These are phyloP conservation scores for Sporothrix globosa DNA, from an alignment of 2,329 filamentous ascomycete species.

Conservation along the genomic window DNA sequence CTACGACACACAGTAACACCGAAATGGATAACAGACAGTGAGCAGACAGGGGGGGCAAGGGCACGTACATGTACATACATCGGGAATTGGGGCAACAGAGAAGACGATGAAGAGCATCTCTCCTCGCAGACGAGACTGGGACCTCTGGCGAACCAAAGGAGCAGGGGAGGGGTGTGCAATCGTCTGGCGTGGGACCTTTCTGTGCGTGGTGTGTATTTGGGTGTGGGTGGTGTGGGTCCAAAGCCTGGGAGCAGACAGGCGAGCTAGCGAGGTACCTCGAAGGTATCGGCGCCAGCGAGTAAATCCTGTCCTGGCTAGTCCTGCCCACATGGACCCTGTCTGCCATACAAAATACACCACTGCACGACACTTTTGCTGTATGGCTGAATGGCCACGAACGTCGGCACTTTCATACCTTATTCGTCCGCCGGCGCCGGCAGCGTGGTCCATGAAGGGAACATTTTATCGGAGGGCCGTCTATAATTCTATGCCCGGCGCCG, in stretches of 20 bases:
- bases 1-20: slow-evolving; percentile 30
- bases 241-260: slow-evolving; percentile 12
- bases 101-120: neutral
- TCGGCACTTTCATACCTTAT: neutral
- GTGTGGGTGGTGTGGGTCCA: slow-evolving; percentile 30
- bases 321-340: neutral
- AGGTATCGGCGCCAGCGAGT: slow-evolving; percentile 28
- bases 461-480: neutral
- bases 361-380: neutral
- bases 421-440: neutral
- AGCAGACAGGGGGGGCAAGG: slow-evolving; percentile 3
- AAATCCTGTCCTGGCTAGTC: slow-evolving; percentile 17
- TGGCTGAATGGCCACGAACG: neutral
- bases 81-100: neutral
- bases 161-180: slow-evolving; percentile 28
- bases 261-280: slow-evolving; percentile 26
- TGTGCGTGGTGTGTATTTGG: slow-evolving; percentile 16
- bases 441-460: neutral
- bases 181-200: slow-evolving; percentile 22
- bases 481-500: neutral
- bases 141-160: slow-evolving; percentile 7
- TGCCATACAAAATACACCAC: neutral
- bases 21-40: slow-evolving; percentile 26
- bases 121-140: neutral
- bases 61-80: neutral